A percentile compares a stretch with the other conserved stretches of the same genome.
phyloP scores from a whole-genome alignment of 257 asterid genomes.

The Knoxia roxburghii region DNA sequence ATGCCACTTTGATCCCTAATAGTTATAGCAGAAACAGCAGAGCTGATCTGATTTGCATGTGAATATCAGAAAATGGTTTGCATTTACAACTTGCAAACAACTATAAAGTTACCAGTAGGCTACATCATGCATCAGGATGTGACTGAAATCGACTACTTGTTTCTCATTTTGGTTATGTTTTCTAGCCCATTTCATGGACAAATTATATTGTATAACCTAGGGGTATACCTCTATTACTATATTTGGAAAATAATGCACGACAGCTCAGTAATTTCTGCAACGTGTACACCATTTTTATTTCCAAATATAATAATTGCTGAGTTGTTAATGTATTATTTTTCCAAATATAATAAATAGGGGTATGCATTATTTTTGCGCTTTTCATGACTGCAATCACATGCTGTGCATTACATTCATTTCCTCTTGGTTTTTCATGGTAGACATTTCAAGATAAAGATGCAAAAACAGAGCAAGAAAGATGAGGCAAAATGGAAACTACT shows the following conservation, averaged over 20 bases:
- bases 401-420: background rate
- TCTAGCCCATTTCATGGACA: background rate
- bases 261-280: too few species aligned
- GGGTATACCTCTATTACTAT: too few species aligned
- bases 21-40: background rate
- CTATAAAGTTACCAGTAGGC: background rate
- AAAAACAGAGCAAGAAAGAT: conserved; percentile 61
- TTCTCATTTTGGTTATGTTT: background rate
- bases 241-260: too few species aligned
- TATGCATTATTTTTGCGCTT: too few species aligned
- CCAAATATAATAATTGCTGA: too few species aligned
- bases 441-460: conserved; percentile 81
- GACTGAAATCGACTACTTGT: background rate
- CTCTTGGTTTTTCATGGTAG: conserved; percentile 20
- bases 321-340: too few species aligned
- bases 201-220: too few species aligned
- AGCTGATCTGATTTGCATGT: background rate
- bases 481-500: conserved; percentile 60
- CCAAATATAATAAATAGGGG: too few species aligned
- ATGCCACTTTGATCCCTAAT: too few species aligned
- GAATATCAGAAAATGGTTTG: background rate
- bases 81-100: background rate
- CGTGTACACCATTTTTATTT: too few species aligned
- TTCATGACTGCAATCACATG: background rate
- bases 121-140: background rate